Evolutionary conservation across 2,329 filamentous ascomycete species (phyloP).

Genomic region (Penicillium sp.): DNA sequence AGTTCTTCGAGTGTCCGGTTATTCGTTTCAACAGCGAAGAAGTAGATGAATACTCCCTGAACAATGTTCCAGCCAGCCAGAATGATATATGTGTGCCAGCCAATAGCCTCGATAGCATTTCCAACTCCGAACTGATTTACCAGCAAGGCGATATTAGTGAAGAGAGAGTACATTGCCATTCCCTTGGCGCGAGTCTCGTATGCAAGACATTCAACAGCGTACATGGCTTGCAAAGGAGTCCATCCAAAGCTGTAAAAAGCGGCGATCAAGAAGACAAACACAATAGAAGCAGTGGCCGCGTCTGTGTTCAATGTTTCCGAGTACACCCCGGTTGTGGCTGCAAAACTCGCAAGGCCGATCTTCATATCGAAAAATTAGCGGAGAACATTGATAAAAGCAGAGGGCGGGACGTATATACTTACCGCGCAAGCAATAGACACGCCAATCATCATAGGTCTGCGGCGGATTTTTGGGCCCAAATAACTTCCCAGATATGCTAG

Average conservation of each 20-base stretch:
- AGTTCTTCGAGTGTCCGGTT: slow-evolving; percentile 33
- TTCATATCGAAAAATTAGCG: neutral
- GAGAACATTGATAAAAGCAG: neutral
- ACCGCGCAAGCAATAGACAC: neutral
- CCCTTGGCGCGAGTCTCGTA: slow-evolving; percentile 57
- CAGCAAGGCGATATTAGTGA: slow-evolving; percentile 45
- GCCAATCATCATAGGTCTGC: slow-evolving; percentile 51
- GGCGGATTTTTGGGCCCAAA: slow-evolving; percentile 56
- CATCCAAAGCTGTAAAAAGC: slow-evolving; percentile 47
- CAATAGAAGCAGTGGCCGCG: slow-evolving; percentile 40
- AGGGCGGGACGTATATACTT: neutral
- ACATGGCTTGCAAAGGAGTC: slow-evolving; percentile 48
- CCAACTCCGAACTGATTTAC: slow-evolving; percentile 50
- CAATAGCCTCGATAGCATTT: slow-evolving; percentile 50
- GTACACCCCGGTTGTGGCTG: slow-evolving; percentile 6
- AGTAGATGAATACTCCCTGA: slow-evolving; percentile 30
- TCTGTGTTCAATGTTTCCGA: slow-evolving; percentile 31
- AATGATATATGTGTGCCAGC: slow-evolving; percentile 54
- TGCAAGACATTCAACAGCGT: slow-evolving; percentile 53
- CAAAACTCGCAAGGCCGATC: neutral
- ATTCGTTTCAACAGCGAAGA: slow-evolving; percentile 36
- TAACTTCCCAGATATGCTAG: slow-evolving; percentile 48
- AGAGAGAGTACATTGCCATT: slow-evolving; percentile 51
- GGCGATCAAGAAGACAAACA: slow-evolving; percentile 56
- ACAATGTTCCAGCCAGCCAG: slow-evolving; percentile 40